Evolutionary conservation across 2,329 filamentous ascomycete species (phyloP), one percentile per base, ranked within the genome.

Genomic region (Fusarium nematophilum): DNA sequence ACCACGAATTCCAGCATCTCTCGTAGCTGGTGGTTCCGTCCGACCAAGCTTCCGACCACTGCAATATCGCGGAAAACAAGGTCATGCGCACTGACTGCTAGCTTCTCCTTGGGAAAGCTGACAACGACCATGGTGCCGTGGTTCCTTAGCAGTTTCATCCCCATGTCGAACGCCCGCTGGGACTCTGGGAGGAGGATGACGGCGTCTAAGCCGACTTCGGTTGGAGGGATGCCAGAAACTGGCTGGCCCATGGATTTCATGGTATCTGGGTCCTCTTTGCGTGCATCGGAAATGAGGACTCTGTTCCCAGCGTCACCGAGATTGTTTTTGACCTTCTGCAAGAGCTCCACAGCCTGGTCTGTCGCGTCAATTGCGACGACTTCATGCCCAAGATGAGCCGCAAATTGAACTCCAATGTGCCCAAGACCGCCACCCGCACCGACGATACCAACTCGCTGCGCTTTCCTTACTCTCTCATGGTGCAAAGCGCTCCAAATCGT

Each of bases 371-470:
- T 36, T 25, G 48, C 55, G 9, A 54, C 8, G 3, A 58, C 45
- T 3, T 46, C 26, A 9, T 37, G 23, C 9, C 40, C 50, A 6
- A 58, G 18, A 26, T 36, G 26, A n/a, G 40, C 43, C 6, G 55
- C 55, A 30, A 58, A 58, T 33, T 58, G 55, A 4, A 58, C 42
- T 3, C 55, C 55, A 15, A 58, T 25, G 30, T 58, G 55, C 17
- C 55, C 55, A 6, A 58, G 21, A 0, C 55, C 55, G 15, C 56
- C 56, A 2, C 55, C 55, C 18, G 48, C 49, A 2, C 55, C 55
- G 6, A 58, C 23, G 21, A 58, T 58, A 6, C 26, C 55, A 13
- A 58, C 40, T 11, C 25, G 15, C 10, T 30, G 11, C 3, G 34
- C 36, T 5, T 14, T 14, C 9, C 21, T 14, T 9, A 59, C 29